Conservation (phyloP, 108 stramenopile species). For the Schizochytrium sp. region DNA sequence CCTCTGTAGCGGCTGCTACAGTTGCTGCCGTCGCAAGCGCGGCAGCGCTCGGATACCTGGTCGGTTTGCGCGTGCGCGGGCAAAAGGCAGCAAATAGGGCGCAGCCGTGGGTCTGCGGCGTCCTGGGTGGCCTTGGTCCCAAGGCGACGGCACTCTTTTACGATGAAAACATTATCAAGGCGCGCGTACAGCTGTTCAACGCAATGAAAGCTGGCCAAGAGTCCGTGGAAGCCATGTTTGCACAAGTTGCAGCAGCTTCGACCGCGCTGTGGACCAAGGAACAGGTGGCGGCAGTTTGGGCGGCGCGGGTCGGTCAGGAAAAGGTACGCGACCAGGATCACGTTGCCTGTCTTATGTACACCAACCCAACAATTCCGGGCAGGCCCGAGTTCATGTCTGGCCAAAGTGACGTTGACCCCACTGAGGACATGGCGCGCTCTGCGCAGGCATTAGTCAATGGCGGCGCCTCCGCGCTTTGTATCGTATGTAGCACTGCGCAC, state of each 20-base stretch:
- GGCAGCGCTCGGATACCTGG: no score
- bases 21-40: no score
- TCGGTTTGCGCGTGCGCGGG: no score
- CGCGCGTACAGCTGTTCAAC: neutral
- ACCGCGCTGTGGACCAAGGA: neutral
- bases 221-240: neutral
- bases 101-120: neutral
- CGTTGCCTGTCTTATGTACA: neutral
- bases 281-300: neutral
- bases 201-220: neutral
- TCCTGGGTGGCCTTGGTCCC: neutral
- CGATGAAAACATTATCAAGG: neutral
- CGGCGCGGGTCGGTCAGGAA: neutral
- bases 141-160: neutral
- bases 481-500: conserved; percentile 1
- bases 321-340: neutral
- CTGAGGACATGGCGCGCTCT: neutral
- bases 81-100: neutral
- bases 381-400: neutral
- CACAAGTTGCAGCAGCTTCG: neutral
- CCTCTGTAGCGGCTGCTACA: no score
- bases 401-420: neutral
- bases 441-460: neutral
- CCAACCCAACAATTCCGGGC: conserved; percentile 3
- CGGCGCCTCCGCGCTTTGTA: conserved; percentile 9